These are phyloP conservation scores for Yarrowia hollandica DNA, from an alignment of 805 yeast species.

Conservation along the genomic window DNA sequence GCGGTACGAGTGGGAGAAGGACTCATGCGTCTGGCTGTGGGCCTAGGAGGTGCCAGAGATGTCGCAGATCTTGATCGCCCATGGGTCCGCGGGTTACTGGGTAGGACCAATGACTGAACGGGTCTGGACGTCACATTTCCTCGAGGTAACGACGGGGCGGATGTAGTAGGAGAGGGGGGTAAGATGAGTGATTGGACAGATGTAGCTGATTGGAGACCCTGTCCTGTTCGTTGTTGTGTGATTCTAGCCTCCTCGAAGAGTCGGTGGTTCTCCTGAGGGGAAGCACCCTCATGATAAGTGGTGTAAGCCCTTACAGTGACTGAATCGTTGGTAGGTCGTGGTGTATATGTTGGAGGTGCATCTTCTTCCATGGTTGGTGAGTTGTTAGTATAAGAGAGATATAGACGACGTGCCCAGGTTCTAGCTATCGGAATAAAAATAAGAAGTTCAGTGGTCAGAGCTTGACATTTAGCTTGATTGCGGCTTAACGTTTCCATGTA, in stretches of 20 bases:
- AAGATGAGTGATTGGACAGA: slow-evolving; percentile 6
- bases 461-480: not conserved
- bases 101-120: slow-evolving; percentile 4
- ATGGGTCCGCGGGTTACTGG: not conserved
- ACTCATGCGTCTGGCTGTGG: slow-evolving; percentile 1
- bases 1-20: slow-evolving; percentile 2
- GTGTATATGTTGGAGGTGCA: slow-evolving; percentile 16
- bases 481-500: slow-evolving; percentile 13
- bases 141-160: not conserved
- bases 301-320: slow-evolving; percentile 21
- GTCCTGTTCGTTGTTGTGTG: not conserved
- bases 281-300: slow-evolving; percentile 21
- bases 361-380: slow-evolving; percentile 12
- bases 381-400: not conserved
- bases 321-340: slow-evolving; percentile 6
- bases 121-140: not conserved
- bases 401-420: too few species aligned
- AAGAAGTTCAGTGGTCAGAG: not conserved
- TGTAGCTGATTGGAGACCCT: not conserved
- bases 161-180: not conserved
- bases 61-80: slow-evolving; percentile 1
- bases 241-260: not conserved
- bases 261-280: slow-evolving; percentile 20
- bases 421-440: too few species aligned
- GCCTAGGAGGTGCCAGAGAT: not conserved